These are phyloP conservation scores for Microdochium paspali DNA, from an alignment of 2,329 filamentous ascomycete species.

Conservation along the genomic window DNA sequence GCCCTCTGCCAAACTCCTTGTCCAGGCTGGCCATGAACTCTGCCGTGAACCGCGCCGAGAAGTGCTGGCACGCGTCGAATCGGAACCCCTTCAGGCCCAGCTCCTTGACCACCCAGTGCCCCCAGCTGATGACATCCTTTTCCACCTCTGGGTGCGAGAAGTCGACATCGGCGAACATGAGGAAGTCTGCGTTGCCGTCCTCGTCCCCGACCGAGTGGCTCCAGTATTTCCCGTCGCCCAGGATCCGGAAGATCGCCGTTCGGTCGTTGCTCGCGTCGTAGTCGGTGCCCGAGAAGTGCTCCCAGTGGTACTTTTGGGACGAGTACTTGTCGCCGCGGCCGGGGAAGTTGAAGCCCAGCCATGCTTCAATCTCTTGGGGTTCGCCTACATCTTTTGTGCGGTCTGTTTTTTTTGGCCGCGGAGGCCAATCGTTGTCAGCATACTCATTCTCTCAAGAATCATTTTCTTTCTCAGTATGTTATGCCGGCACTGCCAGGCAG, in stretches of 20 bases:
- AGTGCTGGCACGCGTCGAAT: slow-evolving; percentile 26
- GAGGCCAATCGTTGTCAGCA: no score
- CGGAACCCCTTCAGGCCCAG: slow-evolving; percentile 21
- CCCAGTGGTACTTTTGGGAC: slow-evolving; percentile 52
- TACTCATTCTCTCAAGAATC: background rate
- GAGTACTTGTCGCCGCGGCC: slow-evolving; percentile 52
- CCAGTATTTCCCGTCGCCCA: slow-evolving; percentile 48
- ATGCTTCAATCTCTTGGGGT: slow-evolving; percentile 55
- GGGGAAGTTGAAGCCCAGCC: slow-evolving; percentile 58
- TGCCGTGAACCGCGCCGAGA: slow-evolving; percentile 19
- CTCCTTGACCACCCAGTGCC: slow-evolving; percentile 19
- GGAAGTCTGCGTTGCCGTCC: slow-evolving; percentile 37
- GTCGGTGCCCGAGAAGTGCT: slow-evolving; percentile 61
- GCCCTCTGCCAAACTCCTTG: slow-evolving; percentile 26
- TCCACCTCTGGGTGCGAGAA: slow-evolving; percentile 21
- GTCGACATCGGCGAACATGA: slow-evolving; percentile 25
- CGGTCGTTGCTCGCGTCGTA: slow-evolving; percentile 46
- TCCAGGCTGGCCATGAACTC: slow-evolving; percentile 17
- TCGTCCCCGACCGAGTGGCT: slow-evolving; percentile 43
- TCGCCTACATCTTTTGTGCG: slow-evolving; percentile 42
- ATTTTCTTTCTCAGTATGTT: background rate
- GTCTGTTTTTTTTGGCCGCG: slow-evolving; percentile 30
- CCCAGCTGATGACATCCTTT: slow-evolving; percentile 20
- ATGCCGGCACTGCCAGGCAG: background rate
- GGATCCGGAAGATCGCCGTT: slow-evolving; percentile 56